Conservation (phyloP, 805 yeast genomes). For the Soucietia sequanensis region DNA sequence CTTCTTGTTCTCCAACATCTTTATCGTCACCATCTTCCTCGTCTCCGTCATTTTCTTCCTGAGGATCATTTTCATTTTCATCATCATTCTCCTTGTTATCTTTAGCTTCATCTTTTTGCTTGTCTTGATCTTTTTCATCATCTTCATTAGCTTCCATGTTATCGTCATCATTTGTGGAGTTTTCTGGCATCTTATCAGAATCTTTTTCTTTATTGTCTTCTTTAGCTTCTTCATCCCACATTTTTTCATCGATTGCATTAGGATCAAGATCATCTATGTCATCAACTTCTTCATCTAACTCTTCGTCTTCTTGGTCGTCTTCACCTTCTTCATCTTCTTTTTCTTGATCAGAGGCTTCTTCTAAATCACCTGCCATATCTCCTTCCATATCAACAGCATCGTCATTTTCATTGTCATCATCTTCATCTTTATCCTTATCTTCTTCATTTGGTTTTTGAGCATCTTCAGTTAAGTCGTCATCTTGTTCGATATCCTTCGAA, state of each 20-base stretch:
- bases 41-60: constrained; percentile 44
- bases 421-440: constrained; percentile 56
- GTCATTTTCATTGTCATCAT: constrained; percentile 68
- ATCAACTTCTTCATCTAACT: constrained; percentile 85
- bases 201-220: constrained; percentile 80
- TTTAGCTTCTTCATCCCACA: constrained; percentile 94
- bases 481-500: constrained; percentile 85
- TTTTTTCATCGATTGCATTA: constrained; percentile 91
- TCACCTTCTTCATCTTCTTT: constrained; percentile 50
- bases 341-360: constrained; percentile 72
- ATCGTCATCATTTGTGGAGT: constrained; percentile 50
- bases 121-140: constrained; percentile 36
- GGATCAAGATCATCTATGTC: constrained; percentile 89
- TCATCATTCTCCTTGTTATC: constrained; percentile 34
- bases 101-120: constrained; percentile 31
- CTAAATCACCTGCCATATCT: constrained; percentile 93
- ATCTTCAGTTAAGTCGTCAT: constrained; percentile 81
- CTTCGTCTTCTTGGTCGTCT: constrained; percentile 49
- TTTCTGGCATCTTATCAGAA: constrained; percentile 65
- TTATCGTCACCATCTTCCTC: constrained; percentile 56
- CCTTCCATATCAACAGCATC: constrained; percentile 95
- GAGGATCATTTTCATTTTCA: constrained; percentile 38
- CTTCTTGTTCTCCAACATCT: constrained; percentile 81
- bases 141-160: constrained; percentile 46
- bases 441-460: constrained; percentile 76